Conservation (phyloP, 257 asterid species). For the Scutellaria baicalensis region DNA sequence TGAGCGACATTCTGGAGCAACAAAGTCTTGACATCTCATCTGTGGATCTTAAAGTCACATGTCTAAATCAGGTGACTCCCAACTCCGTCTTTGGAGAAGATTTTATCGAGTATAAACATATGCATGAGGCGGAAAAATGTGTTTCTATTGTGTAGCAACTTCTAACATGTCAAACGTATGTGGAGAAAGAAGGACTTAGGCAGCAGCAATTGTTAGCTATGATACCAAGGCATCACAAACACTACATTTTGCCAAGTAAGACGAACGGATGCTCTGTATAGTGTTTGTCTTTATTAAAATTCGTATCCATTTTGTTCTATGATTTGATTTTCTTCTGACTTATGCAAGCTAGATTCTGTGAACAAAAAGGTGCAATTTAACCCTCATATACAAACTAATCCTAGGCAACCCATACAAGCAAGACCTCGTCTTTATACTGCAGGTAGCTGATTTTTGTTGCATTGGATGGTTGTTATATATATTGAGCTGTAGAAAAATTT, state of each 20-base stretch:
- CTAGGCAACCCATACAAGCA: conserved; percentile 50
- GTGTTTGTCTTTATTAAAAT: not conserved
- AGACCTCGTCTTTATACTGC: conserved; percentile 57
- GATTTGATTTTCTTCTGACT: conserved; percentile 1
- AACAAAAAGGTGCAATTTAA: conserved; percentile 92
- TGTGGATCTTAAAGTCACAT: conserved; percentile 59
- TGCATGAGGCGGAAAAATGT: conserved; percentile 19
- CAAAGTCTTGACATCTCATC: conserved; percentile 61
- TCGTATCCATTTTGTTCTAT: conserved; percentile 5
- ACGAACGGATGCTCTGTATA: not conserved
- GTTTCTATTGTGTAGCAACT: conserved; percentile 43
- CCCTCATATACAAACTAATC: conserved; percentile 64
- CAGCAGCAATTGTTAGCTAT: conserved; percentile 82
- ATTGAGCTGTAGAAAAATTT: not conserved
- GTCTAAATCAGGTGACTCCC: conserved; percentile 64
- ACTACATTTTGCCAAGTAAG: conserved; percentile 87
- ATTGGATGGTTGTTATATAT: conserved; percentile 4
- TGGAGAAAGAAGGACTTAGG: conserved; percentile 81
- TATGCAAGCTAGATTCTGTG: conserved; percentile 48
- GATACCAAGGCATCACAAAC: conserved; percentile 97
- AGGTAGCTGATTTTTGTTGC: conserved; percentile 40
- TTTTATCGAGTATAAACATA: conserved; percentile 4
- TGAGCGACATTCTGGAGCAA: conserved; percentile 82
- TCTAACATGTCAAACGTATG: conserved; percentile 67
- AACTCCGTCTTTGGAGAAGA: not conserved